Conservation (phyloP, 1,139 yeast genomes). For the Zygoascus meyerae region DNA sequence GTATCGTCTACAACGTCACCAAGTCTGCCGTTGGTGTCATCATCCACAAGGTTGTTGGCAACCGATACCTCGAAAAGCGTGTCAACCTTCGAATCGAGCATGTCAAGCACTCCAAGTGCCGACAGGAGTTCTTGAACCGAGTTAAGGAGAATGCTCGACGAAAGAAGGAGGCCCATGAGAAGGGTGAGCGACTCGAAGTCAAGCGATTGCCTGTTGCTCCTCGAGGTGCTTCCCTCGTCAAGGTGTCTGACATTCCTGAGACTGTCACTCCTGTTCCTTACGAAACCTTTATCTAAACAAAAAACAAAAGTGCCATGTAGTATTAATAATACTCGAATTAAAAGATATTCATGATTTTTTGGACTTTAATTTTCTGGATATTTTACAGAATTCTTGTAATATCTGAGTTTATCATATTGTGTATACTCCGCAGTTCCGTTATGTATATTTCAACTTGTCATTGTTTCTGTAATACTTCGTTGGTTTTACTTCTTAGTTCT, state of each 20-base stretch:
- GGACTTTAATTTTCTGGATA: no score
- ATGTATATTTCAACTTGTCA: no score
- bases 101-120: constrained; percentile 99
- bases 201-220: constrained; percentile 99
- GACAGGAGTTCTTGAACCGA: constrained; percentile 98
- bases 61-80: constrained; percentile 99
- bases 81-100: constrained; percentile 98
- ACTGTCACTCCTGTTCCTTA: constrained; percentile 98
- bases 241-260: constrained; percentile 79
- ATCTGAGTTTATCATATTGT: no score
- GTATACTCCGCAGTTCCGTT: no score
- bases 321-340: constrained; percentile 5
- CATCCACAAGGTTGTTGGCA: constrained; percentile 96
- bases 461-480: no score
- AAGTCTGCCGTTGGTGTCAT: constrained; percentile 97
- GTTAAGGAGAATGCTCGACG: constrained; percentile 94
- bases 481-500: no score
- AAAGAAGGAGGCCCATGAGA: constrained; percentile 90
- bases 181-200: constrained; percentile 84
- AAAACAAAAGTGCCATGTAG: constrained; percentile 5
- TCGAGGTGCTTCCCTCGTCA: constrained; percentile 82
- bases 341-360: no score
- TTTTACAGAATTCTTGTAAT: no score
- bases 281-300: constrained; percentile 92
- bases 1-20: constrained; percentile 98